Evolutionary conservation across 73 alveolate species (phyloP), one percentile per base, ranked within the genome.

Genomic region (Paramecium primaurelia): DNA sequence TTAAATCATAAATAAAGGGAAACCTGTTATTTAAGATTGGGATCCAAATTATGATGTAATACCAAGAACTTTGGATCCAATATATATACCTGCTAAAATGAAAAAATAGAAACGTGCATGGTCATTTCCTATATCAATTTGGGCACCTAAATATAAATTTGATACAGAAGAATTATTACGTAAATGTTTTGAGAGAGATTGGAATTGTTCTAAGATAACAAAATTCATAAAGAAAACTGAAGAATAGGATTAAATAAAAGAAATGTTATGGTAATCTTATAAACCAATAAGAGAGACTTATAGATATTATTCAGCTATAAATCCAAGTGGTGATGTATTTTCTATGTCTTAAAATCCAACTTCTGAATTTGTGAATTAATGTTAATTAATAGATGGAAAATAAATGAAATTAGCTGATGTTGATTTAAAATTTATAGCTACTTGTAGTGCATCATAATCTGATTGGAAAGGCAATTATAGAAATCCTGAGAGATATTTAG

Each of bases 321-420:
- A 54, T 88, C 93, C 93, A 69, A 88, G 51, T 68, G 86, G 75
- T 34, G 93, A 88, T 88, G 87, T 88, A 30, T 88, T 75, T 36
- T 88, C 90, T 25, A 88, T 88, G 34, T 38, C 64, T 69, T 22
- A 88, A n/a, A 80, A 80, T 11, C 93, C 93, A 9, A 38, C 60
- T 37, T 36, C 40, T 11, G 93, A 88, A 71, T 80, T 88, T 49
- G 54, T 88, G 32, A 69, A 75, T 88, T 14, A 38, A 22, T 69
- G 86, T 34, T 37, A 88, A 37, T 42, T 68, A 36, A 20, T 88
- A 1, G 93, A 88, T 71, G 68, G 42, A 2, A 37, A 9, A 18
- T 30, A 25, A 26, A 37, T 77, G 36, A 88, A 88, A 88, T 51
- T 88, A 51, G 60, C 85, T 26, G 93, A 87, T 68, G 93, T 77